Evolutionary conservation across 176 grass and related monocot species (phyloP), one percentile per base, ranked within the genome.

Genomic region (Carex parvula): DNA sequence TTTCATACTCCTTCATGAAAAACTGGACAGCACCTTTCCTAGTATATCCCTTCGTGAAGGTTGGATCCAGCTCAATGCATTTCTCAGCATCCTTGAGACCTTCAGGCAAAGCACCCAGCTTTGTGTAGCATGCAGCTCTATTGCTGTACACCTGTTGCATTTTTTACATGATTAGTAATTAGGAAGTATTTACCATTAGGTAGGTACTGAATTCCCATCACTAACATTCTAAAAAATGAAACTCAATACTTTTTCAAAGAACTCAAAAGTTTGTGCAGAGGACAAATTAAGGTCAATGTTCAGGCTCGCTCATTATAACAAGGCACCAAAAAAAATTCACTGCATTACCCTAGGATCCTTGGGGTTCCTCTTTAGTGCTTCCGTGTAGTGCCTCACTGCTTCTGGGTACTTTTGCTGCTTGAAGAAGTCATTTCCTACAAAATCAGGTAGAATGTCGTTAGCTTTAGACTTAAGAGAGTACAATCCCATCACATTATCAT

Each of bases 1-100:
- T 99, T 11, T 99, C 97, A 30, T 96, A 89, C 77, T 99, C 97
- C 86, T 99, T 99, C 97, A 96, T 99, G 81, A 99, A 99, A 84
- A 99, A 99, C 22, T 99, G 97, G 79, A 99, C 29, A 57, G 97
- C 93, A 85, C 97, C 97, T 82, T 99, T 99, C 29, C 97, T 90
- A 48, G 93, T 99, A 52, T 99, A 99, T 48, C 97, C 97, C 85
- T 99, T 99, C 42, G 89, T 80, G 81, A 99, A 99, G 37, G 93
- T 96, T 33, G 97, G 93, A 58, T 99, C 97, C 71, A 99, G 79
- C 58, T 99, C 93, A 32, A 99, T 91, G 86, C 97, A 99, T 86
- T 96, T 99, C 88, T 99, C 97, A 39, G 97, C 97, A 30, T 99
- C 97, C 85, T 99, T 99, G 63, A 99, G 88, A 87, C 93, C 97